Conservation (phyloP, 2,329 filamentous ascomycete genomes). For the Cercospora janseana region DNA sequence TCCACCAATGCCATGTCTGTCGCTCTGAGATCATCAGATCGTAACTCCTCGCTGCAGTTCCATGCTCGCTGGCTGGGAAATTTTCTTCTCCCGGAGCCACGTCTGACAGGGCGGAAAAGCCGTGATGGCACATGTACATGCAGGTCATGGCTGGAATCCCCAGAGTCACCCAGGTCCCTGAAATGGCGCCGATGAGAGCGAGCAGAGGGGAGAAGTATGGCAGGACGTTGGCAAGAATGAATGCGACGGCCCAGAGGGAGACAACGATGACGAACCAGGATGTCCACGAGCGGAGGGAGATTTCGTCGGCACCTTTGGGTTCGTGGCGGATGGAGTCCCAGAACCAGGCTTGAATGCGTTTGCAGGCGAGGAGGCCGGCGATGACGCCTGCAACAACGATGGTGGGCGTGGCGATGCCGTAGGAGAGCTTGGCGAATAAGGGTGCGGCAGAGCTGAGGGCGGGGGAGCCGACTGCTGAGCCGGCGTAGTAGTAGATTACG, state of each 20-base stretch:
- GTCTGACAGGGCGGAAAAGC: slow-evolving; percentile 10
- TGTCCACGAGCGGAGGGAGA: slow-evolving; percentile 15
- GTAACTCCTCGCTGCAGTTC: neutral
- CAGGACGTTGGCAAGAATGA: slow-evolving; percentile 67
- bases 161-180: slow-evolving; percentile 64
- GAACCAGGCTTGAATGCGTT: slow-evolving; percentile 57
- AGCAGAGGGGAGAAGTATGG: slow-evolving; percentile 67
- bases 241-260: slow-evolving; percentile 59
- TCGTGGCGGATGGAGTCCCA: slow-evolving; percentile 10
- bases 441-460: slow-evolving; percentile 61
- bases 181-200: slow-evolving; percentile 60
- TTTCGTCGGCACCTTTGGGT: slow-evolving; percentile 36
- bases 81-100: neutral
- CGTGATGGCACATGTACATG: slow-evolving; percentile 20
- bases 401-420: slow-evolving; percentile 67
- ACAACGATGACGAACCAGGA: slow-evolving; percentile 60
- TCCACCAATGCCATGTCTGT: slow-evolving; percentile 12
- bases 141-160: slow-evolving; percentile 25
- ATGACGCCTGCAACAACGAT: slow-evolving; percentile 71
- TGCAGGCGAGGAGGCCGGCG: slow-evolving; percentile 64
- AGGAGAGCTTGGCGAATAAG: slow-evolving; percentile 61
- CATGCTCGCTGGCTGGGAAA: neutral
- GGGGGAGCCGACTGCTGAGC: slow-evolving; percentile 61
- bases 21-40: neutral
- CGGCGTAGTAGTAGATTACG: slow-evolving; percentile 66